Evolutionary conservation across 164 flowering plant genomes (phyloP).

Genomic region (Berberis thunbergii): DNA sequence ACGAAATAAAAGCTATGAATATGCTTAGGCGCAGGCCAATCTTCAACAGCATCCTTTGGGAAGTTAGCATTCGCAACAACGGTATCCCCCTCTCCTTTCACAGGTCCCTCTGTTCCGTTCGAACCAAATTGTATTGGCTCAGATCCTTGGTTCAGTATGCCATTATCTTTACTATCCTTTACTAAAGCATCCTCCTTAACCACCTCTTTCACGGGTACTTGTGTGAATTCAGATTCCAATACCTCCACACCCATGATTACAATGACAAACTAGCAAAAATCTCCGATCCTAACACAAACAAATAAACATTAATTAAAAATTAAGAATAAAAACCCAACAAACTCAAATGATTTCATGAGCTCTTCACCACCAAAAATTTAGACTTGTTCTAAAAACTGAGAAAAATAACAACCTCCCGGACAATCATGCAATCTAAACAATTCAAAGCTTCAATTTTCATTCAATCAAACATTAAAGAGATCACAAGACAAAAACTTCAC

Average conservation of each 20-base stretch:
- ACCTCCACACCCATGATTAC: slow-evolving; percentile 61
- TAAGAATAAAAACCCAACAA: too few relatives aligned
- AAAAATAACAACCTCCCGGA: too few relatives aligned
- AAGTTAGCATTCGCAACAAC: slow-evolving; percentile 25
- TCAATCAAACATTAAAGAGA: too few relatives aligned
- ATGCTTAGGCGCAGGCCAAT: slow-evolving; percentile 75
- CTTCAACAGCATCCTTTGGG: slow-evolving; percentile 74
- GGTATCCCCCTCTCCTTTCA: slow-evolving; percentile 27
- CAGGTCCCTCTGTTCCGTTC: slow-evolving; percentile 42
- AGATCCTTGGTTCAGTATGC: slow-evolving; percentile 27
- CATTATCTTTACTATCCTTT: slow-evolving; percentile 30
- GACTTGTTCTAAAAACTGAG: too few relatives aligned
- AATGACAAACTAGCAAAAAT: background rate
- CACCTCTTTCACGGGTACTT: slow-evolving; percentile 28
- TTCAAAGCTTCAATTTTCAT: too few relatives aligned
- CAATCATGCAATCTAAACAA: too few relatives aligned
- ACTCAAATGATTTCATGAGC: too few relatives aligned
- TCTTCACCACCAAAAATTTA: too few relatives aligned
- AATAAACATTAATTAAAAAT: background rate
- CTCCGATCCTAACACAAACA: background rate
- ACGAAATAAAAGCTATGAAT: slow-evolving; percentile 55
- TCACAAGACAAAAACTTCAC: too few relatives aligned
- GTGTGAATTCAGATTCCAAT: slow-evolving; percentile 41
- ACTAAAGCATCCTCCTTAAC: slow-evolving; percentile 16
- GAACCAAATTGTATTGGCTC: slow-evolving; percentile 59